Base-by-base conservation (phyloP, 2,329 filamentous ascomycete species). In the Penicillium olsonii region DNA sequence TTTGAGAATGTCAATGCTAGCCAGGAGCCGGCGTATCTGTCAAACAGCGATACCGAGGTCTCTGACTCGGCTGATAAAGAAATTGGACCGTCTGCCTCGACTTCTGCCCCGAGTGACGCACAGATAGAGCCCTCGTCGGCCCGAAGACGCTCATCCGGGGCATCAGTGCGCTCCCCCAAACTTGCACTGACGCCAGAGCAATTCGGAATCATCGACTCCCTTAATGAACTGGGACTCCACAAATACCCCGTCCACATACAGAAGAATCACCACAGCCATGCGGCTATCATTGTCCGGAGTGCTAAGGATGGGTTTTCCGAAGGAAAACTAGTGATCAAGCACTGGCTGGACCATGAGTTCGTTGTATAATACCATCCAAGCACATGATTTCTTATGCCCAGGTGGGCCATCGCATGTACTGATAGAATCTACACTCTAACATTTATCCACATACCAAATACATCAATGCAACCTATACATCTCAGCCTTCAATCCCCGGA, bases 241-340 rank as follows among this genome's bases (percentile, higher is more conserved):
- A 84, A 83, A 59, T 82, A 79, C 56, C 79, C 79, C 0, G 81
- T 77, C 9, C 69, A 75, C 51, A 77, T 77, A 48, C 74, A 76
- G 48, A 87, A 91, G 5, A 80, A 84, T 46, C 74, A 78, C n/a
- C 90, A 96, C 66, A 89, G 83, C 52, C 92, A 97, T 69, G 92
- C 92, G 0, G 92, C 92, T 3, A 95, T 97, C 40, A 89, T 97
- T 55, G 85, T 95, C 29, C 82, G 92, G 31, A 82, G 78, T 54
- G 69, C 69, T 50, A 82, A 87, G 33, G 85, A 83, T 65, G 75
- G 79, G 43, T 95, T 91, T 61, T 77, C 80, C 2, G 92, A 97
- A 70, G 92, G 92, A 0, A 83, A 80, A 63, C 68, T 88, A 11
- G 89, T 96, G 27, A 75, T 94, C 48, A 80, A 78, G 62, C 92